phyloP scores from a whole-genome alignment of 225 moss, liverwort and hornwort species.

The Marchantia paleacea region DNA sequence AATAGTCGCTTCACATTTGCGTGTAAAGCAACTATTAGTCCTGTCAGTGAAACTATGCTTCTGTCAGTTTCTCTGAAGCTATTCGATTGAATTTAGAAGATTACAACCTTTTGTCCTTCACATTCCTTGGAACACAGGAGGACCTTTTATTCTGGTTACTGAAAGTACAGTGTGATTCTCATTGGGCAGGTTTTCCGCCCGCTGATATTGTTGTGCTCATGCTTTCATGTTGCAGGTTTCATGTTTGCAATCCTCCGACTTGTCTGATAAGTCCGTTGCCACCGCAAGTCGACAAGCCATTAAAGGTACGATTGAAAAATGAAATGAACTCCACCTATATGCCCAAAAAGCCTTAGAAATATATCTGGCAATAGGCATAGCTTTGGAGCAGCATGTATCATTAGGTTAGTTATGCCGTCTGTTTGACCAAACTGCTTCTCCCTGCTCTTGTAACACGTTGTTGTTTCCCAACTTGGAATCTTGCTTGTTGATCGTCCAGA shows the following conservation, averaged over 20 bases:
- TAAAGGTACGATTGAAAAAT: slow-evolving; percentile 10
- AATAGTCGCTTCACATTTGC: too few relatives aligned
- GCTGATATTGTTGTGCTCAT: background rate
- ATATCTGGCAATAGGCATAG: too few relatives aligned
- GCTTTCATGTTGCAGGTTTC: background rate
- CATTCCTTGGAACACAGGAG: background rate
- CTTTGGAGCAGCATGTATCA: too few relatives aligned
- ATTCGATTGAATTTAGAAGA: background rate
- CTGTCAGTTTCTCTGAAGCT: too few relatives aligned
- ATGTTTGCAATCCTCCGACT: background rate
- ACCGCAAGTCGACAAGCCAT: background rate
- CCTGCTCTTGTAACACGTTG: too few relatives aligned
- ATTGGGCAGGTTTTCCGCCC: background rate
- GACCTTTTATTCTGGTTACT: background rate
- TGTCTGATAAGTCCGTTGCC: background rate
- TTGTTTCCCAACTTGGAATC: too few relatives aligned
- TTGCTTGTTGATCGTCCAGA: too few relatives aligned
- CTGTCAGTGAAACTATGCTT: background rate
- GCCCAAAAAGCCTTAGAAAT: too few relatives aligned
- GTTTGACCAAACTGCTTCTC: too few relatives aligned
- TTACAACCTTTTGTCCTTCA: background rate
- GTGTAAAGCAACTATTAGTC: background rate
- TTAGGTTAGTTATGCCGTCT: too few relatives aligned
- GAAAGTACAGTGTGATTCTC: background rate
- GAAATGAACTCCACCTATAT: too few relatives aligned